These are phyloP conservation scores for Pisolithus marmoratus DNA, from an alignment of 768 basidiomycete genomes.

Conservation along the genomic window DNA sequence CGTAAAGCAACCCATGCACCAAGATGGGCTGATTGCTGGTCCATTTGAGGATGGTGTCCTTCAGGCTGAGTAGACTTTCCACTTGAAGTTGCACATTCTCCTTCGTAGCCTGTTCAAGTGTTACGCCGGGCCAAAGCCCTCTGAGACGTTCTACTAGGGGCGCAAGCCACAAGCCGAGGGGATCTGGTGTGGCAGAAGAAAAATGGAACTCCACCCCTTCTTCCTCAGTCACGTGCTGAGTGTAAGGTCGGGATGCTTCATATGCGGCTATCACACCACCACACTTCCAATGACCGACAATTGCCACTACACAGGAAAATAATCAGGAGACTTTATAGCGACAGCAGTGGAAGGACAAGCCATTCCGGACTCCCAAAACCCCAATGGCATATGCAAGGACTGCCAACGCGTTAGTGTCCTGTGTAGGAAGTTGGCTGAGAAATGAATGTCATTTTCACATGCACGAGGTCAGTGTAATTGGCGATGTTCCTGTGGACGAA, in stretches of 20 bases:
- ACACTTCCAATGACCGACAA: constrained; percentile 81
- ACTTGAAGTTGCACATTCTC: constrained; percentile 58
- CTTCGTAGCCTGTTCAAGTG: constrained; percentile 36
- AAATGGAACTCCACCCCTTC: constrained; percentile 3
- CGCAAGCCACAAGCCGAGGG: constrained; percentile 65
- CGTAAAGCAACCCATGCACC: constrained; percentile 74
- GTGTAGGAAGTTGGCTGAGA: constrained; percentile 59
- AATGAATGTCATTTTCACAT: neutral
- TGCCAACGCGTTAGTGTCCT: constrained; percentile 65
- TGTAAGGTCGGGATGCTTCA: constrained; percentile 6
- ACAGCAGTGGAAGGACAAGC: constrained; percentile 39
- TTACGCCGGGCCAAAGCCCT: constrained; percentile 19
- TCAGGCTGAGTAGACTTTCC: constrained; percentile 38
- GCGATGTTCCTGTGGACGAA: constrained; percentile 87
- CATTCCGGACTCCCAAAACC: constrained; percentile 62
- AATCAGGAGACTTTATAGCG: constrained; percentile 27
- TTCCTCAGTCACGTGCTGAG: neutral
- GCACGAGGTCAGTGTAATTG: constrained; percentile 20
- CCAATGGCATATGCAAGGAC: constrained; percentile 72
- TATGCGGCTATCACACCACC: constrained; percentile 57
- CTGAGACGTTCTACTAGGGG: constrained; percentile 55
- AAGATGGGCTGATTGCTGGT: constrained; percentile 35
- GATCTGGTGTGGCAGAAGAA: constrained; percentile 26
- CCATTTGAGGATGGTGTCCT: constrained; percentile 37
- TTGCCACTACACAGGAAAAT: constrained; percentile 44